Conservation (phyloP, 305 asterid species). For the Solanum chacoense region DNA sequence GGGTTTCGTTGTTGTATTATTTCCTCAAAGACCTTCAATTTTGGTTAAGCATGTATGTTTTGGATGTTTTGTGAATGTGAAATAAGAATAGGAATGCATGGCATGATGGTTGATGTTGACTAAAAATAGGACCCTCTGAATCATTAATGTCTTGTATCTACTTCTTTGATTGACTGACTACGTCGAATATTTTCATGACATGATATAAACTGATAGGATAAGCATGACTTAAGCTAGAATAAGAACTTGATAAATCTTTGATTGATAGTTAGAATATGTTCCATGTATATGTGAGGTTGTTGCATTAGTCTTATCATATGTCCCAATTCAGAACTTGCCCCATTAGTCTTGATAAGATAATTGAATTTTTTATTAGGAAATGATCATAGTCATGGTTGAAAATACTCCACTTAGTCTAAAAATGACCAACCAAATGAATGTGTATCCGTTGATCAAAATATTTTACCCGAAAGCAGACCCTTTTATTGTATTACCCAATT, state of each 20-base stretch:
- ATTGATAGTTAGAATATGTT: not conserved
- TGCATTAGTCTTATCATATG: not conserved
- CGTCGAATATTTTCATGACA: not conserved
- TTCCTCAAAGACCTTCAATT: not conserved
- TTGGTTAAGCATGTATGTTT: not conserved
- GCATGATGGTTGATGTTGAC: not conserved
- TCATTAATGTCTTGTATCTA: not conserved
- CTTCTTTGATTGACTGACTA: not conserved
- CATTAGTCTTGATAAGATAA: not conserved
- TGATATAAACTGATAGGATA: not conserved
- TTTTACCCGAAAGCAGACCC: not conserved
- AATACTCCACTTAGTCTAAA: not conserved
- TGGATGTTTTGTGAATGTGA: not conserved
- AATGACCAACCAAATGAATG: not conserved
- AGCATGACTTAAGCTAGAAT: not conserved
- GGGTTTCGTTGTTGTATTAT: too few relatives aligned
- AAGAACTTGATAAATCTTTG: not conserved
- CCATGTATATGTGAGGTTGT: not conserved
- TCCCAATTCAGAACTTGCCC: not conserved
- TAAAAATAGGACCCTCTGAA: not conserved
- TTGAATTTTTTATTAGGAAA: not conserved
- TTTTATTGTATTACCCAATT: not conserved
- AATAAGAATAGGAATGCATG: not conserved
- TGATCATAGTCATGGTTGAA: not conserved
- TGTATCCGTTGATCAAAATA: not conserved